A percentile compares a stretch with the other conserved stretches of the same genome.
These are phyloP conservation scores for Trichoderma sp. DNA, from an alignment of 2,329 filamentous ascomycete species.

Conservation along the genomic window DNA sequence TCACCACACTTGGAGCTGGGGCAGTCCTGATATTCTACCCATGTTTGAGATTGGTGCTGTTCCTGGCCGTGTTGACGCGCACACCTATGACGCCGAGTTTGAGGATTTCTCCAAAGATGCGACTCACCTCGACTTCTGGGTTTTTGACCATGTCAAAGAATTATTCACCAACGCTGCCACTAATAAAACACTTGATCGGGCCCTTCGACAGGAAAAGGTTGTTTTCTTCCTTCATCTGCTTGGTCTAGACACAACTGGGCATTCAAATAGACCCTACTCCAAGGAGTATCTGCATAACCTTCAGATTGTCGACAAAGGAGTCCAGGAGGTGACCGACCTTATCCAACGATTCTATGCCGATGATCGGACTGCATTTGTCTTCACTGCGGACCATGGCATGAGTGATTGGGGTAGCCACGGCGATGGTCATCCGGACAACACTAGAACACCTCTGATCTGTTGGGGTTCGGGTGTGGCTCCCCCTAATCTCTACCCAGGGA, in stretches of 20 bases:
- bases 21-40: constrained; percentile 92
- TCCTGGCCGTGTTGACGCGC: constrained; percentile 84
- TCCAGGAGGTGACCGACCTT: constrained; percentile 78
- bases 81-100: constrained; percentile 78
- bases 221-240: constrained; percentile 96
- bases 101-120: constrained; percentile 91
- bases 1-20: constrained; percentile 98
- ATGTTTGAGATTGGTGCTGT: constrained; percentile 97
- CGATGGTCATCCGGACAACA: constrained; percentile 96
- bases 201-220: constrained; percentile 78
- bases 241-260: constrained; percentile 88
- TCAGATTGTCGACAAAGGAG: constrained; percentile 88
- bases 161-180: constrained; percentile 79
- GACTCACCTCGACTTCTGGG: constrained; percentile 84
- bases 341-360: constrained; percentile 85
- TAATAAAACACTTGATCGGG: constrained; percentile 73
- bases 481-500: constrained; percentile 62
- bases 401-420: constrained; percentile 99
- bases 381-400: constrained; percentile 98
- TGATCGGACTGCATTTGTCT: constrained; percentile 88
- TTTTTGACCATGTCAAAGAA: constrained; percentile 90
- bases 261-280: constrained; percentile 86
- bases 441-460: constrained; percentile 84
- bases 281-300: constrained; percentile 95
- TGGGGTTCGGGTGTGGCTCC: constrained; percentile 92